These are phyloP conservation scores for Candida xyloterini DNA, from an alignment of 805 yeast species.

Conservation along the genomic window DNA sequence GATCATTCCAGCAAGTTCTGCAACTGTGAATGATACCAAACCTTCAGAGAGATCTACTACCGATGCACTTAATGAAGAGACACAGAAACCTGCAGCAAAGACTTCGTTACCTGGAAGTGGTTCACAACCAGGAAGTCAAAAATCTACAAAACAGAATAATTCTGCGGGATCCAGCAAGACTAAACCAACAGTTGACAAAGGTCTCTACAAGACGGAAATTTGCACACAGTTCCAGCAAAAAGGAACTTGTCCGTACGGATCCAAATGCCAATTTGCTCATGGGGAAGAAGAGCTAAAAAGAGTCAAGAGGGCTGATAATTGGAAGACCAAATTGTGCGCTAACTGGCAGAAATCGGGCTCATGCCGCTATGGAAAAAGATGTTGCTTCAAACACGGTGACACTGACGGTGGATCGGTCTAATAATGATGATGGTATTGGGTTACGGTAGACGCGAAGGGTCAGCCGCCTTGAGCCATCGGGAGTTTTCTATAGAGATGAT, in stretches of 20 bases:
- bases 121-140: background rate
- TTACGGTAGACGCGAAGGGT: too few relatives aligned
- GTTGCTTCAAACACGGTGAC: conserved; percentile 83
- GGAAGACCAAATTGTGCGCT: conserved; percentile 88
- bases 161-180: conserved; percentile 14
- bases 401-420: conserved; percentile 19
- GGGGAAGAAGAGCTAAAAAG: conserved; percentile 73
- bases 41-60: background rate
- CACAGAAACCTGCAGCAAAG: background rate
- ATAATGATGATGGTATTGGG: background rate
- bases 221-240: conserved; percentile 74
- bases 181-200: conserved; percentile 38
- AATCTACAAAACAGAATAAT: background rate
- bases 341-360: conserved; percentile 81
- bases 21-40: background rate
- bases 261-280: conserved; percentile 93
- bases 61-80: background rate
- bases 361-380: conserved; percentile 86
- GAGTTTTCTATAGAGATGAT: background rate
- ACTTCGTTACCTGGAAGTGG: background rate
- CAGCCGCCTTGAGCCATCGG: background rate
- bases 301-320: conserved; percentile 73
- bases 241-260: conserved; percentile 80
- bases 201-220: conserved; percentile 84
- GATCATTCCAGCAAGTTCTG: conserved; percentile 2